These are phyloP conservation scores for Przewalskia tangutica DNA, from an alignment of 257 asterid genomes.

Conservation along the genomic window DNA sequence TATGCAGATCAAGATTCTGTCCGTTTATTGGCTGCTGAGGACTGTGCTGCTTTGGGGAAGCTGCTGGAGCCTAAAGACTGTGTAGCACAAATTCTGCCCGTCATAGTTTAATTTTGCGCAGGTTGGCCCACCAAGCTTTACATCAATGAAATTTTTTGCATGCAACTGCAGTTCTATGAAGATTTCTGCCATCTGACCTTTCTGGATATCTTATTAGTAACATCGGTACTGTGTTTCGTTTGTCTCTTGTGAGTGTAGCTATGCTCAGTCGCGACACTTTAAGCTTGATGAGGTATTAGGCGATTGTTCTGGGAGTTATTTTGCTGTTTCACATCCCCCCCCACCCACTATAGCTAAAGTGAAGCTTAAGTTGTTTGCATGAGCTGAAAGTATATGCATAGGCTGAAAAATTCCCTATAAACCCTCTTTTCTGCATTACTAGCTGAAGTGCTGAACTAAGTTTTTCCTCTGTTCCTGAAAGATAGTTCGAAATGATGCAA, in stretches of 20 bases:
- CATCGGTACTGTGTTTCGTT: not conserved
- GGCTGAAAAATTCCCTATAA: not conserved
- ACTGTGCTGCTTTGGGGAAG: slow-evolving; percentile 34
- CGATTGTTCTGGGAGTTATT: not conserved
- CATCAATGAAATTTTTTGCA: not conserved
- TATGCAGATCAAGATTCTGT: slow-evolving; percentile 38
- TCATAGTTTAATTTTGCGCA: slow-evolving; percentile 34
- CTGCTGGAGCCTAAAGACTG: slow-evolving; percentile 35
- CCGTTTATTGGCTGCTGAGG: slow-evolving; percentile 34
- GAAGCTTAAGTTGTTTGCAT: not conserved
- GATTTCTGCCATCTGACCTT: not conserved
- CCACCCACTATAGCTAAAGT: not conserved
- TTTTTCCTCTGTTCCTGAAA: not conserved
- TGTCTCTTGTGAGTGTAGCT: not conserved
- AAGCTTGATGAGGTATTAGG: not conserved
- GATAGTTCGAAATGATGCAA: not conserved
- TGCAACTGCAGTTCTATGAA: not conserved
- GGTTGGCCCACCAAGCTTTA: slow-evolving; percentile 11
- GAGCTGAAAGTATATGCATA: not conserved
- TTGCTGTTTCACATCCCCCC: not conserved
- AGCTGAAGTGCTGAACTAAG: not conserved
- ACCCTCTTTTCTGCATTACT: not conserved
- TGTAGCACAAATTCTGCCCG: slow-evolving; percentile 31
- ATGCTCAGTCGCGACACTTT: not conserved
- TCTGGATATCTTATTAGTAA: not conserved